Conservation (phyloP, 192 early-diverging fungal genomes). For the Entomortierella chlamydospora region DNA sequence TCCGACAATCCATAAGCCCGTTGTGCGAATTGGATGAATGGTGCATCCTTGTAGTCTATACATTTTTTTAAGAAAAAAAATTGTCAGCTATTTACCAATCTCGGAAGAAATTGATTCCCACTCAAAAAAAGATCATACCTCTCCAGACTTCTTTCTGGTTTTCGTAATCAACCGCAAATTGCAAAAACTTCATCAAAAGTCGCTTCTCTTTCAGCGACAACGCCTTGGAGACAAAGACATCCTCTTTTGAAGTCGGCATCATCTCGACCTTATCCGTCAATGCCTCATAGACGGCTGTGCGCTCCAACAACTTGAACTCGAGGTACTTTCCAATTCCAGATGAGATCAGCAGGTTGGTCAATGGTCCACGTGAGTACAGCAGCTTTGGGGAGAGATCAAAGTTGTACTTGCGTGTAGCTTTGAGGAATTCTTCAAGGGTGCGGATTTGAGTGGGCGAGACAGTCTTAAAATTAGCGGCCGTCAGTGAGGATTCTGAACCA, state of each 20-base stretch:
- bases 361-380: conserved; percentile 70
- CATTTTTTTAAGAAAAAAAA: neutral
- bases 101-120: neutral
- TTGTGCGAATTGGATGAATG: conserved; percentile 58
- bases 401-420: conserved; percentile 69
- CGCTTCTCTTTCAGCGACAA: conserved; percentile 88
- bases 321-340: conserved; percentile 87
- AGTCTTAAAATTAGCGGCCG: conserved; percentile 12
- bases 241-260: conserved; percentile 92
- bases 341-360: conserved; percentile 81
- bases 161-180: conserved; percentile 66
- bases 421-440: conserved; percentile 52
- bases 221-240: conserved; percentile 85
- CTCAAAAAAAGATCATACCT: conserved; percentile 40
- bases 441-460: conserved; percentile 32
- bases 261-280: conserved; percentile 52
- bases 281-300: conserved; percentile 65
- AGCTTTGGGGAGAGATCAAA: conserved; percentile 81
- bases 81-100: too few relatives aligned
- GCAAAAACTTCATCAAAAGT: conserved; percentile 90
- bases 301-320: conserved; percentile 88
- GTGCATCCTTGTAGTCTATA: conserved; percentile 57
- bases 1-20: conserved; percentile 69
- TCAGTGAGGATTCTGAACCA: neutral
- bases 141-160: conserved; percentile 44